These are phyloP conservation scores for Amauroascus verrucosus DNA, from an alignment of 2,329 filamentous ascomycete genomes.

Conservation along the genomic window DNA sequence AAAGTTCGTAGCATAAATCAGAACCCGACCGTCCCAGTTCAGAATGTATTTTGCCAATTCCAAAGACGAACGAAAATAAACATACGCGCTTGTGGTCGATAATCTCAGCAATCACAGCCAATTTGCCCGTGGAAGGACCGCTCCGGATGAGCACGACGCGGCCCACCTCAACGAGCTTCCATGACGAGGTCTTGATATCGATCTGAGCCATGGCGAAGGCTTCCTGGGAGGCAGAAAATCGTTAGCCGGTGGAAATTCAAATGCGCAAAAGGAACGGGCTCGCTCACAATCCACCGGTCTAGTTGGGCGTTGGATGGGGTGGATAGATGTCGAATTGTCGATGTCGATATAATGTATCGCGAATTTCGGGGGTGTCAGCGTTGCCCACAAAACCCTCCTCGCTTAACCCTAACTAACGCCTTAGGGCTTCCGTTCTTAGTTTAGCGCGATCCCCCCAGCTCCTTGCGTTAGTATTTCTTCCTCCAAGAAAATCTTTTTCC, in stretches of 20 bases:
- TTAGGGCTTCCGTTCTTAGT: slow-evolving; percentile 16
- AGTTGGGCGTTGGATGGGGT: slow-evolving; percentile 13
- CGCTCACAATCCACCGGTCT: slow-evolving; percentile 19
- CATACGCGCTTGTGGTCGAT: slow-evolving; percentile 99
- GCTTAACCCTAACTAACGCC: slow-evolving; percentile 16
- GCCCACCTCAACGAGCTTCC: slow-evolving; percentile 98
- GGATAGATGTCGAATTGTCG: slow-evolving; percentile 17
- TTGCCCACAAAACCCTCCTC: slow-evolving; percentile 19
- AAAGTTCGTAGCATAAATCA: slow-evolving; percentile 16
- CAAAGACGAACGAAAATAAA: slow-evolving; percentile 28
- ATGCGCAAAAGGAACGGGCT: not conserved
- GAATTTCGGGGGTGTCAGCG: slow-evolving; percentile 17
- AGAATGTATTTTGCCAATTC: not conserved
- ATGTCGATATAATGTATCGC: slow-evolving; percentile 18
- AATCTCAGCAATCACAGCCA: slow-evolving; percentile 95
- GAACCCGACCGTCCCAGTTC: slow-evolving; percentile 12
- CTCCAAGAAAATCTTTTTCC: slow-evolving; percentile 10
- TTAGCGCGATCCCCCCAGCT: slow-evolving; percentile 14
- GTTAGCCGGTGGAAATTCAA: slow-evolving; percentile 6
- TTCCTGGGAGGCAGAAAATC: slow-evolving; percentile 36
- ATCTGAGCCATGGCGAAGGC: slow-evolving; percentile 70
- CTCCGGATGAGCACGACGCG: slow-evolving; percentile 86
- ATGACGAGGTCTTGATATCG: slow-evolving; percentile 69
- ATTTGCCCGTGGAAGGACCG: slow-evolving; percentile 70
- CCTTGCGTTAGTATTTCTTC: slow-evolving; percentile 3